A percentile compares a stretch with the other conserved stretches of the same genome.
Evolutionary conservation across 768 basidiomycete species (phyloP).

Genomic region (Lactarius tabidus): DNA sequence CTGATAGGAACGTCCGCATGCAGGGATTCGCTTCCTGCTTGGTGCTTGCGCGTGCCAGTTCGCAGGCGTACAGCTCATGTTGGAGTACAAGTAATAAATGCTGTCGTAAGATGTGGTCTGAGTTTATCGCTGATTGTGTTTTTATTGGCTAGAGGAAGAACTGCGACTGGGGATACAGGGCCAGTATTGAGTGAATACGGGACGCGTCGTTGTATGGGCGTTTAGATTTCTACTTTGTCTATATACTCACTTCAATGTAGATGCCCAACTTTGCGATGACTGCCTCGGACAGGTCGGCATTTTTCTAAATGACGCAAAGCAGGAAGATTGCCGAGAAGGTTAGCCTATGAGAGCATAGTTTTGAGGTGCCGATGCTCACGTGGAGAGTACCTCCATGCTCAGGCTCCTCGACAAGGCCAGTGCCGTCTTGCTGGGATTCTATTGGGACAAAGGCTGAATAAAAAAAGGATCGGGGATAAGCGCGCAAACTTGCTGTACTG

Average conservation of each 20-base stretch:
- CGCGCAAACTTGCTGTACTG: too few species aligned
- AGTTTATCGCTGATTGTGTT: background rate
- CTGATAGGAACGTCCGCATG: background rate
- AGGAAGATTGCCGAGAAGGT: too few species aligned
- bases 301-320: too few species aligned
- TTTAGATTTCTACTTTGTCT: background rate
- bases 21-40: conserved; percentile 65
- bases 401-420: too few species aligned
- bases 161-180: conserved; percentile 27
- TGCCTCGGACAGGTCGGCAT: background rate
- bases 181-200: conserved; percentile 11
- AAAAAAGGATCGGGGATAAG: too few species aligned
- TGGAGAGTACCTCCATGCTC: too few species aligned
- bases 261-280: background rate
- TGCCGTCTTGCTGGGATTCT: too few species aligned
- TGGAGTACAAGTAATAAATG: conserved; percentile 88
- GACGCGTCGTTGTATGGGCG: background rate
- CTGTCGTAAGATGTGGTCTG: conserved; percentile 9
- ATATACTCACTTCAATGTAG: background rate
- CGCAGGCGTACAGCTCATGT: conserved; percentile 86
- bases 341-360: too few species aligned
- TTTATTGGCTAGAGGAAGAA: conserved; percentile 31
- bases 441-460: too few species aligned
- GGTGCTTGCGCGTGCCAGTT: conserved; percentile 64
- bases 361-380: too few species aligned